phyloP scores from a whole-genome alignment of 2,329 filamentous ascomycete genomes.

The Alternaria postmessia region DNA sequence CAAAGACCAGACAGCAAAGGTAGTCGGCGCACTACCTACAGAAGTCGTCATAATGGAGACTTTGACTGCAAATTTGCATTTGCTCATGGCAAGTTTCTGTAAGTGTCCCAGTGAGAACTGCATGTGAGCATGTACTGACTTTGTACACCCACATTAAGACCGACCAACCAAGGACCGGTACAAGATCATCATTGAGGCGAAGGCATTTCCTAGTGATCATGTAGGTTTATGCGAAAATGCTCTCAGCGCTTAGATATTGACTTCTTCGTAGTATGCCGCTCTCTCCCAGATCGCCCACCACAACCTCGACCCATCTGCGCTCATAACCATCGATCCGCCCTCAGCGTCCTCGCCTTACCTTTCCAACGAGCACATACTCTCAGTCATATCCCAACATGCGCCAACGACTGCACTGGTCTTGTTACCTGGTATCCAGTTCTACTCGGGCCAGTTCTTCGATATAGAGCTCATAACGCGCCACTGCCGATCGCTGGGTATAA shows the following conservation, averaged over 20 bases:
- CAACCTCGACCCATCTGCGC: conserved; percentile 69
- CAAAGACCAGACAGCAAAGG: conserved; percentile 71
- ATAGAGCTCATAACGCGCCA: conserved; percentile 80
- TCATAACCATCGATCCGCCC: conserved; percentile 76
- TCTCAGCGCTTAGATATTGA: neutral
- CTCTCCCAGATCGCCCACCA: conserved; percentile 81
- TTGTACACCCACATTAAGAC: conserved; percentile 13
- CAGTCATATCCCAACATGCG: conserved; percentile 77
- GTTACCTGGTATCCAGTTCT: conserved; percentile 89
- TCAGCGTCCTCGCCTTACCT: conserved; percentile 63
- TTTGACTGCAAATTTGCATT: conserved; percentile 80
- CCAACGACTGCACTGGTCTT: conserved; percentile 77
- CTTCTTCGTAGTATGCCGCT: conserved; percentile 71
- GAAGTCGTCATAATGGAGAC: conserved; percentile 92
- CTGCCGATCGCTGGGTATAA: conserved; percentile 74
- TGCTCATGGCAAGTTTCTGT: conserved; percentile 87
- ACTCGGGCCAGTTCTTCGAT: conserved; percentile 88
- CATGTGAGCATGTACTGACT: neutral
- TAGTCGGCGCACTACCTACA: conserved; percentile 75
- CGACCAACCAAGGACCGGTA: conserved; percentile 69
- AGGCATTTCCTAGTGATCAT: conserved; percentile 88
- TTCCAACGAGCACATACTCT: conserved; percentile 74
- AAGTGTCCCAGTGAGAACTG: neutral
- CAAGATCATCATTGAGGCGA: conserved; percentile 89
- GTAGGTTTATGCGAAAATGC: conserved; percentile 50